Conservation (phyloP, 345 rosid genomes). For the Camelina sativa region DNA sequence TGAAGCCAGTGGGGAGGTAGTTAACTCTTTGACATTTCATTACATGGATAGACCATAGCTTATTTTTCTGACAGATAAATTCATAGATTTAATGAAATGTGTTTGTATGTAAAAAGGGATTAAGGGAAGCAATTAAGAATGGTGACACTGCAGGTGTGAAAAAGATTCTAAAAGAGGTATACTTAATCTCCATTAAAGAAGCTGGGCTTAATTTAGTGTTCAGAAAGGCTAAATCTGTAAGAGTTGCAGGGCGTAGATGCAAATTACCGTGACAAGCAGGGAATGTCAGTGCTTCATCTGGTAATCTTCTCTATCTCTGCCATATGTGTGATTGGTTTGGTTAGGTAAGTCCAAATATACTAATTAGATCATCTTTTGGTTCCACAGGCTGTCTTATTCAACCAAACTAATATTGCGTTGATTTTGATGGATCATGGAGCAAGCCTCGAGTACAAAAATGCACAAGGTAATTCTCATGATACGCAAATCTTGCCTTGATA, state of each 20-base stretch:
- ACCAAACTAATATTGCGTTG: constrained; percentile 78
- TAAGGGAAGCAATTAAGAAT: constrained; percentile 95
- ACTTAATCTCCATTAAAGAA: constrained; percentile 8
- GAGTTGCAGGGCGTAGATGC: constrained; percentile 82
- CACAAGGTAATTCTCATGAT: constrained; percentile 66
- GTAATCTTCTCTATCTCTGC: constrained; percentile 45
- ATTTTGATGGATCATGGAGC: constrained; percentile 85
- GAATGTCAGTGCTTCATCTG: constrained; percentile 88
- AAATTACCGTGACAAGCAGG: constrained; percentile 87
- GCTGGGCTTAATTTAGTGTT: neutral
- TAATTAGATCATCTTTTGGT: constrained; percentile 2
- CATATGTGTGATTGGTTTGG: neutral
- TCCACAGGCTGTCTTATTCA: constrained; percentile 78
- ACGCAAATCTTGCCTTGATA: constrained; percentile 6
- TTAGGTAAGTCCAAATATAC: neutral
- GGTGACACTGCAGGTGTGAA: constrained; percentile 75
- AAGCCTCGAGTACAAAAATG: constrained; percentile 79
- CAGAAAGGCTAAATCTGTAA: constrained; percentile 25
- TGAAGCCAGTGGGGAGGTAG: constrained; percentile 87
- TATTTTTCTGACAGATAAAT: neutral
- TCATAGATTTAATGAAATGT: neutral
- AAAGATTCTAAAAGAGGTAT: constrained; percentile 90
- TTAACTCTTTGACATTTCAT: constrained; percentile 26
- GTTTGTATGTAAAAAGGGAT: constrained; percentile 57
- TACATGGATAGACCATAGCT: neutral